A percentile compares a stretch with the other conserved stretches of the same genome.
These are phyloP conservation scores for Ehretia macrophylla DNA, from an alignment of 257 asterid species.

Conservation along the genomic window DNA sequence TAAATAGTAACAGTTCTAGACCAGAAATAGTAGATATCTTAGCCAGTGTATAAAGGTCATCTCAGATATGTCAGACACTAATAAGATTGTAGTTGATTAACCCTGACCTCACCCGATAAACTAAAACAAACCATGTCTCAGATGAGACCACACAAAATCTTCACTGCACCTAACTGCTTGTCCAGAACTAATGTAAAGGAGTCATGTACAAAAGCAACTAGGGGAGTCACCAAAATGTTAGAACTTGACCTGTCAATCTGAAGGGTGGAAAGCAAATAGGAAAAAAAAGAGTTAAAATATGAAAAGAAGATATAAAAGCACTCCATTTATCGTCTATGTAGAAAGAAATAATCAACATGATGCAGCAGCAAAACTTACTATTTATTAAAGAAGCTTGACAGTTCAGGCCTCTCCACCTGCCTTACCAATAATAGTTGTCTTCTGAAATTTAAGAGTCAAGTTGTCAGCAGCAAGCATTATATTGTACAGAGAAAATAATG, in stretches of 20 bases:
- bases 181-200: neutral
- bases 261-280: neutral
- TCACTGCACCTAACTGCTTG: neutral
- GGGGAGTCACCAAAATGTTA: neutral
- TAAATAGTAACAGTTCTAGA: too few relatives aligned
- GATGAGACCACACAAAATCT: neutral
- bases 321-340: neutral
- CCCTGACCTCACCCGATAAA: neutral
- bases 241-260: slow-evolving; percentile 16
- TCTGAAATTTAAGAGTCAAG: slow-evolving; percentile 18
- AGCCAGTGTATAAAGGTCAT: neutral
- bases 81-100: neutral
- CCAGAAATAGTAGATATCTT: too few relatives aligned
- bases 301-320: neutral
- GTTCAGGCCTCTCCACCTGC: slow-evolving; percentile 28
- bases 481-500: neutral
- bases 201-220: neutral
- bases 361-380: slow-evolving; percentile 23
- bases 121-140: neutral
- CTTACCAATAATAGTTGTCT: slow-evolving; percentile 16
- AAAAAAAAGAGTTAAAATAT: neutral
- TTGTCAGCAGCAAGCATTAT: neutral
- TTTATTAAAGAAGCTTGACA: neutral
- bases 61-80: neutral
- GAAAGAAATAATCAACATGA: neutral